Base-by-base conservation (phyloP, 2,329 filamentous ascomycete species). In the Pyrenochaeta sp. region DNA sequence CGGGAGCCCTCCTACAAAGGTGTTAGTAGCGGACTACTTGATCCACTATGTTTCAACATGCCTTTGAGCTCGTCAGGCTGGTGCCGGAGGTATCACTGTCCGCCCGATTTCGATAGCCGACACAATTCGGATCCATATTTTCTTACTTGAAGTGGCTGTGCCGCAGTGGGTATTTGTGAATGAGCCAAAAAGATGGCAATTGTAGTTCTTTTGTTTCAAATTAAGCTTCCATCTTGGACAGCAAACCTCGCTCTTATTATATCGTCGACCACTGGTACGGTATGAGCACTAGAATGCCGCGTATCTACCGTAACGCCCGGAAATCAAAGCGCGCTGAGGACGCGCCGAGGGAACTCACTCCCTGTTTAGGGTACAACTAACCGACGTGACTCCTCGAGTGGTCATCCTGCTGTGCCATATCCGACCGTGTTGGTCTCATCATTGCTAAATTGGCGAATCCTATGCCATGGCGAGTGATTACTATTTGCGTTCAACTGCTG, bases 251-350 rank as follows among this genome's bases (percentile, higher is more conserved):
- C 30, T 48, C 13, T 48, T 43, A 44, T 52, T 52, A 48, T 37
- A 50, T 15, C 7, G 27, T 45, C 36, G 28, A 10, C 34, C 30
- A 28, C 15, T 37, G 8, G 4, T 36, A 32, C 25, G 39, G n/a
- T 10, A 12, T 28, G 10, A 36, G 24, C 22, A 24, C 24, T 25
- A 30, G 15, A 39, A n/a, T n/a, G 25, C 22, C 10, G 40, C 40
- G 34, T 28, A 50, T 39, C 15, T 22, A 50, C 44, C 39, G 45
- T 49, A 40, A 50, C 46, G 22, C 30, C 42, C 50, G 45, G 50
- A 28, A 36, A 52, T 52, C 40, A 42, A 42, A 19, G 47, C 56
- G 42, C 37, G 32, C 34, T 49, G 56, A 52, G 27, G 19, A 51
- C 2, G 27, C 30, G 27, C 39, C 30, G 37, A 43, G 30, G n/a